These are phyloP conservation scores for Leptodermis oblonga DNA, from an alignment of 257 asterid species.

Conservation along the genomic window DNA sequence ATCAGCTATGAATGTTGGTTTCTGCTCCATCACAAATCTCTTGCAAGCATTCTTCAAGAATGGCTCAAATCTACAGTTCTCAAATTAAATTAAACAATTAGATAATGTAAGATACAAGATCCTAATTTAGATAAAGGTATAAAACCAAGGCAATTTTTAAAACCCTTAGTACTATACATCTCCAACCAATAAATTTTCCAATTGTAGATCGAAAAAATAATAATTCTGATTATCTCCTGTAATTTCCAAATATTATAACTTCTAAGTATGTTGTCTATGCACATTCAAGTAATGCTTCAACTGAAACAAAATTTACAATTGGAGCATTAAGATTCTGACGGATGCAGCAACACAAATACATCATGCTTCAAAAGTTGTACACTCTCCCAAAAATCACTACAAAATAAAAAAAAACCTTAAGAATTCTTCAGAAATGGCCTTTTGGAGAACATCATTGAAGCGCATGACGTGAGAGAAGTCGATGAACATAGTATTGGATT, in stretches of 20 bases:
- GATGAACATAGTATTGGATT: slow-evolving; percentile 84
- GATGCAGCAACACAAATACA: background rate
- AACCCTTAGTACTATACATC: background rate
- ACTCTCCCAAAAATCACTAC: background rate
- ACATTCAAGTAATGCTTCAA: background rate
- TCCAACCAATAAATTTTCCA: too few relatives aligned
- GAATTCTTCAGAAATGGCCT: slow-evolving; percentile 82
- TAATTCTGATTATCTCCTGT: too few relatives aligned
- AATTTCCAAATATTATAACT: too few relatives aligned
- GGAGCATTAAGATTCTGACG: background rate
- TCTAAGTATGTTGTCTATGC: background rate
- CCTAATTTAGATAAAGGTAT: background rate
- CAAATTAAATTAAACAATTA: background rate
- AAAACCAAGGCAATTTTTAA: background rate
- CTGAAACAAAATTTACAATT: background rate
- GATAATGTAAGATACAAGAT: background rate
- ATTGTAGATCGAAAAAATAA: background rate
- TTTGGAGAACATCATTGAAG: slow-evolving; percentile 71
- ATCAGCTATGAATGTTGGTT: slow-evolving; percentile 66
- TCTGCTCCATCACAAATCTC: slow-evolving; percentile 75
- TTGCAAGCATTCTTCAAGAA: slow-evolving; percentile 83
- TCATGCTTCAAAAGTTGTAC: background rate
- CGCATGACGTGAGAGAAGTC: slow-evolving; percentile 95
- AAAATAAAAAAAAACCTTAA: slow-evolving; percentile 30
- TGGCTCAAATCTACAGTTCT: slow-evolving; percentile 47